Evolutionary conservation across 1,284 basidiomycete genomes (phyloP).

Genomic region (Pseudozyma sp.): DNA sequence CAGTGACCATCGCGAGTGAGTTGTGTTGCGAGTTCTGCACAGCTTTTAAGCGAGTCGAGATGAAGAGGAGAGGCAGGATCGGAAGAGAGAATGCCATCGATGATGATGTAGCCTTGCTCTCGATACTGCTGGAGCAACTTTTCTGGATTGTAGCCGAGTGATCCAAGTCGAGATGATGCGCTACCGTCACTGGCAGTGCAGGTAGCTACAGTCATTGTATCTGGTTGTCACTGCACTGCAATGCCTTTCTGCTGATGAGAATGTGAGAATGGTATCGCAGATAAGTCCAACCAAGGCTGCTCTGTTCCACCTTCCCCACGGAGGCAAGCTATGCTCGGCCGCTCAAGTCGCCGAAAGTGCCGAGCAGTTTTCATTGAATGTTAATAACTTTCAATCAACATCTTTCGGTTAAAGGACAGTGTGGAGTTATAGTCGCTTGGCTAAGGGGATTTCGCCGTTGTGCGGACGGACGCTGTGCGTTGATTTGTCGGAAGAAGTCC

Average conservation of each 20-base stretch:
- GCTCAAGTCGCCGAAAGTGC: slow-evolving; percentile 28
- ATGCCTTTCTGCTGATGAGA: no score
- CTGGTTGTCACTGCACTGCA: slow-evolving; percentile 1
- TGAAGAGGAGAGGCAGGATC: slow-evolving; percentile 18
- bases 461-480: no score
- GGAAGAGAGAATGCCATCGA: slow-evolving; percentile 75
- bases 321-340: background rate
- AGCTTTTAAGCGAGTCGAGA: slow-evolving; percentile 24
- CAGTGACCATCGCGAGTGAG: slow-evolving; percentile 77
- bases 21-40: slow-evolving; percentile 70
- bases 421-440: no score
- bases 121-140: slow-evolving; percentile 71
- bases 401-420: no score
- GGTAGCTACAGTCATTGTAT: background rate
- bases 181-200: background rate
- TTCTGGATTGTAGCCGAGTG: slow-evolving; percentile 33
- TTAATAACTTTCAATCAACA: background rate
- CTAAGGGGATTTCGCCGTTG: no score
- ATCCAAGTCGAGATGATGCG: slow-evolving; percentile 20
- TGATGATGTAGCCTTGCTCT: slow-evolving; percentile 78
- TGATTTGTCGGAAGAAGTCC: no score
- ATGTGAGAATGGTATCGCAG: no score
- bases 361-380: slow-evolving; percentile 1
- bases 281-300: no score
- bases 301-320: no score